Percentiles rank a stretch among this genome's conserved stretches.
These are phyloP conservation scores for Wickerhamiella spandovensis DNA, from an alignment of 805 yeast genomes.

Conservation along the genomic window DNA sequence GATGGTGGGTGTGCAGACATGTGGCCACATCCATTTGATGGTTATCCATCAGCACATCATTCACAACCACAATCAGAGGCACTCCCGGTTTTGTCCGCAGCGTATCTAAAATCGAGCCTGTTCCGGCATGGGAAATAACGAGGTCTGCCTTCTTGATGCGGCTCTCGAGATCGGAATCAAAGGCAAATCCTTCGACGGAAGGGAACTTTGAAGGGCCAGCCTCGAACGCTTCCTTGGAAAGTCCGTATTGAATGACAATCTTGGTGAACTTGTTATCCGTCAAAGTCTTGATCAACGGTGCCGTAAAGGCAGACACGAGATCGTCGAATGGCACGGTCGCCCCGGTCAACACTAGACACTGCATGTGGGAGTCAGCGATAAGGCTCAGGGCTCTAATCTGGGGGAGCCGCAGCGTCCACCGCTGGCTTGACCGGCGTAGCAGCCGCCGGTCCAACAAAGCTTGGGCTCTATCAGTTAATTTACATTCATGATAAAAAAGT, in stretches of 20 bases:
- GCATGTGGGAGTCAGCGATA: slow-evolving; percentile 9
- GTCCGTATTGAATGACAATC: slow-evolving; percentile 51
- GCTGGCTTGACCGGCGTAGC: no score
- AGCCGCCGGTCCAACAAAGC: no score
- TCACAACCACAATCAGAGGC: slow-evolving; percentile 56
- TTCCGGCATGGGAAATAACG: slow-evolving; percentile 79
- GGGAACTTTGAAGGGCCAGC: slow-evolving; percentile 4
- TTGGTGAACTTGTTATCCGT: slow-evolving; percentile 26
- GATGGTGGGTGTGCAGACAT: slow-evolving; percentile 26
- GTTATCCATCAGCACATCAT: slow-evolving; percentile 65
- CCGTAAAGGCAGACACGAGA: slow-evolving; percentile 37
- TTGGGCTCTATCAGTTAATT: no score
- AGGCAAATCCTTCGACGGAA: slow-evolving; percentile 34
- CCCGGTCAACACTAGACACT: slow-evolving; percentile 60
- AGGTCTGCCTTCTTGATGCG: slow-evolving; percentile 38
- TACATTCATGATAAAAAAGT: not conserved
- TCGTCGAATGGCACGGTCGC: slow-evolving; percentile 74
- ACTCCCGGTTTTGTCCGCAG: slow-evolving; percentile 34
- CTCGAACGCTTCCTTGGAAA: slow-evolving; percentile 22
- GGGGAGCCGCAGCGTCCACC: no score
- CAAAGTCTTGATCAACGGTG: slow-evolving; percentile 28
- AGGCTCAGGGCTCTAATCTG: not conserved
- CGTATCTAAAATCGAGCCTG: slow-evolving; percentile 82
- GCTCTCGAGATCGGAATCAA: slow-evolving; percentile 30
- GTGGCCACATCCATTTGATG: slow-evolving; percentile 71